Conservation (phyloP, 345 rosid genomes). For the Lenwebbia sp. region DNA sequence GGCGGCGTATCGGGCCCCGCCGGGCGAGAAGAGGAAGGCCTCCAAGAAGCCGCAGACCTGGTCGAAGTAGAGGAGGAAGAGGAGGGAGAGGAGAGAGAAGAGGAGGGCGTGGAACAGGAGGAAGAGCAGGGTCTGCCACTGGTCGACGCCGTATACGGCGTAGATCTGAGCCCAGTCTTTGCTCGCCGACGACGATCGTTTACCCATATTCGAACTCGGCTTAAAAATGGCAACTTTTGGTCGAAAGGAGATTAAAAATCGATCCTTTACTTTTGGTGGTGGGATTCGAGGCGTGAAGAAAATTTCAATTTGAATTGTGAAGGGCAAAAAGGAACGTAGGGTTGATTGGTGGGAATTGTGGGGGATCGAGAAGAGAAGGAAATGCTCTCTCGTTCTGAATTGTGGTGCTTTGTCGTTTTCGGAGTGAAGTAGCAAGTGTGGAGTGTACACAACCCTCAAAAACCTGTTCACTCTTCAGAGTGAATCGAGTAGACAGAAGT, state of each 20-base stretch:
- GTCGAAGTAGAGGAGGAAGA: slow-evolving; percentile 65
- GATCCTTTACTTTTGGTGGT: background rate
- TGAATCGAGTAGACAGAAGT: background rate
- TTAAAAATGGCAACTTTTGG: background rate
- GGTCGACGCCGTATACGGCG: slow-evolving; percentile 86
- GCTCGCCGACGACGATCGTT: background rate
- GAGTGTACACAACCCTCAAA: background rate
- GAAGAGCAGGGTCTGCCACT: slow-evolving; percentile 78
- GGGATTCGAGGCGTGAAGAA: background rate
- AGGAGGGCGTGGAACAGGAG: slow-evolving; percentile 51
- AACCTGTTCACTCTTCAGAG: background rate
- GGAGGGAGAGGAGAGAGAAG: slow-evolving; percentile 53
- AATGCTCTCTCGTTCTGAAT: background rate
- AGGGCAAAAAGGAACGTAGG: background rate
- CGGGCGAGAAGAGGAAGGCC: slow-evolving; percentile 25
- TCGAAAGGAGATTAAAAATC: background rate
- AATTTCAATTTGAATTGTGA: background rate
- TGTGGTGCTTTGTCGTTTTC: background rate
- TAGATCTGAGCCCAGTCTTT: slow-evolving; percentile 95
- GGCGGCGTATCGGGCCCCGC: slow-evolving; percentile 59
- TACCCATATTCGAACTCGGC: background rate
- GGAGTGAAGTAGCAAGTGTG: background rate
- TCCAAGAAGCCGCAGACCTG: slow-evolving; percentile 46
- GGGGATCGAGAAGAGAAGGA: background rate
- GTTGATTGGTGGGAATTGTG: background rate